Conservation (phyloP, 805 yeast species). For the Candida namnaoensis region DNA sequence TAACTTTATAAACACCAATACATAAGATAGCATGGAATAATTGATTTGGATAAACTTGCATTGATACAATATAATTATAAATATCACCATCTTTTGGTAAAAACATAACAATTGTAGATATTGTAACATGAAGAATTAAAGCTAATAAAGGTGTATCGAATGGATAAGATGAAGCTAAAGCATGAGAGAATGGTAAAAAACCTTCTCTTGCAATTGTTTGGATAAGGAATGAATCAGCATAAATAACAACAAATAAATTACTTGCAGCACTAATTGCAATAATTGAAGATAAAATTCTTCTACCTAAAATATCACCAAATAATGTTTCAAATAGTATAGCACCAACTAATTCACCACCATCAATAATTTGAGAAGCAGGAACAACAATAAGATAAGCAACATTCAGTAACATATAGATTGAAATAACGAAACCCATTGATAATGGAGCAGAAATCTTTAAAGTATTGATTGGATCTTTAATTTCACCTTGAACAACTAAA, state of each 20-base stretch:
- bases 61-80: constrained; percentile 31
- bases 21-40: constrained; percentile 42
- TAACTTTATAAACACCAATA: constrained; percentile 43
- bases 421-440: constrained; percentile 34
- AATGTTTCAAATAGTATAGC: constrained; percentile 43
- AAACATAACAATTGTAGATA: constrained; percentile 21
- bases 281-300: constrained; percentile 38
- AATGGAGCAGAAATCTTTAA: constrained; percentile 50
- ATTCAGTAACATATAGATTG: constrained; percentile 42
- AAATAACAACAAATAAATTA: constrained; percentile 47
- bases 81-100: constrained; percentile 23
- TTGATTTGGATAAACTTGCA: constrained; percentile 37
- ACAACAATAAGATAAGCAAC: constrained; percentile 44
- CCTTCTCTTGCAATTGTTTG: constrained; percentile 58
- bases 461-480: constrained; percentile 45
- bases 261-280: constrained; percentile 54
- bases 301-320: constrained; percentile 41
- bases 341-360: constrained; percentile 48
- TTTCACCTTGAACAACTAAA: constrained; percentile 49
- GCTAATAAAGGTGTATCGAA: constrained; percentile 47
- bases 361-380: constrained; percentile 38
- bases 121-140: constrained; percentile 21
- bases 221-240: constrained; percentile 45
- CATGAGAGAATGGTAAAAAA: constrained; percentile 39
- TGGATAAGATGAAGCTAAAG: constrained; percentile 49